A percentile compares a stretch with the other conserved stretches of the same genome.
These are phyloP conservation scores for Leccinum pellstonianum DNA, from an alignment of 768 basidiomycete species.

Conservation along the genomic window DNA sequence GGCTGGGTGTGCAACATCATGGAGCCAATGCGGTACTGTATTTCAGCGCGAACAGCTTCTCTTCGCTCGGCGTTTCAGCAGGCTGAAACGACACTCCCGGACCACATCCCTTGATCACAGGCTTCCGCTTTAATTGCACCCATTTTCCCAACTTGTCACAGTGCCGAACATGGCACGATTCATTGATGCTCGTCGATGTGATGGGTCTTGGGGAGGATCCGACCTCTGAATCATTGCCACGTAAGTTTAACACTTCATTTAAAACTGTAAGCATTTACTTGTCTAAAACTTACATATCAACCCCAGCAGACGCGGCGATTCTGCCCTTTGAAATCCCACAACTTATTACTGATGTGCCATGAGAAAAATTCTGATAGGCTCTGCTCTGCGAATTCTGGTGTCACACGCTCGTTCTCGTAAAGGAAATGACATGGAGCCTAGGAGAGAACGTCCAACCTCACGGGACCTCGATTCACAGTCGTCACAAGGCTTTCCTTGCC, in stretches of 20 bases:
- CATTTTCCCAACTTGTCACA: background rate
- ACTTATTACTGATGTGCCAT: background rate
- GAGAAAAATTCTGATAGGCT: background rate
- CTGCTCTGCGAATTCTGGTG: background rate
- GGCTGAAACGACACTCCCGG: background rate
- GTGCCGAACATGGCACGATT: background rate
- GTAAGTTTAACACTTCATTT: background rate
- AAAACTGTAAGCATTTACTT: background rate
- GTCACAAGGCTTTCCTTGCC: constrained; percentile 36
- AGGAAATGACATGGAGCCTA: background rate
- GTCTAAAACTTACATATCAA: background rate
- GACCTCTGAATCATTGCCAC: background rate
- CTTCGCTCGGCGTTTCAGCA: background rate
- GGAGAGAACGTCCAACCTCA: background rate
- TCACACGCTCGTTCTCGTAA: background rate
- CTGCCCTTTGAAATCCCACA: background rate
- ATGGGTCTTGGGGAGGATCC: background rate
- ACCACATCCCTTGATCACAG: background rate
- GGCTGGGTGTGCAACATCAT: background rate
- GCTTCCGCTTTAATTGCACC: background rate
- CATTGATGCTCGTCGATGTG: background rate
- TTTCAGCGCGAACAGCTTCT: background rate
- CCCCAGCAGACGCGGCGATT: background rate
- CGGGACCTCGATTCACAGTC: background rate
- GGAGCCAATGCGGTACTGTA: too few species aligned